Base-by-base conservation (phyloP, 495 filamentous ascomycete species). In the Neurospora sp. region DNA sequence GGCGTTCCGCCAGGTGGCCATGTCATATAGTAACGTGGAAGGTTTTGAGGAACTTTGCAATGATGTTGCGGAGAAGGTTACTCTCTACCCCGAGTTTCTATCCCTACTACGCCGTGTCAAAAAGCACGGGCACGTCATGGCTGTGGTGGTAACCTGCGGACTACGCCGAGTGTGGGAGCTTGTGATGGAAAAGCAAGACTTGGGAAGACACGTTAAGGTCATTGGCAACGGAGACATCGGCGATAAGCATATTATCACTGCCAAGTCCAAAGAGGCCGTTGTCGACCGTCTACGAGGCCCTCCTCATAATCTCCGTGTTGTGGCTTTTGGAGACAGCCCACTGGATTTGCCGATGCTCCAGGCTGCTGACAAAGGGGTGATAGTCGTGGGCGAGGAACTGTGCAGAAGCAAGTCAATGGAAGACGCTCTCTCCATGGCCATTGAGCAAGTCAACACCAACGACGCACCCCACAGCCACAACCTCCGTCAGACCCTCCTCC, bases 311-410 rank as follows among this genome's bases (percentile, higher is more conserved):
- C 47, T 83, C 37, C 80, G 84, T 65, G 85, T 90, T 31, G 88
- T 84, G 78, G 90, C 88, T 0, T 89, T 92, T 75, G 89, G 90
- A 71, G 89, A 91, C 74, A 89, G 89, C 76, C 83, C 83, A 1
- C 71, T 90, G 39, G 90, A 92, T 77, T 38, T 92, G 35, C 77
- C 80, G 18, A 92, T 92, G 90, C 70, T 91, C 31, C 70, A 38
- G 5, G 75, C 80, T 65, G 88, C 89, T 39, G 76, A 91, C 76
- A 72, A 86, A 72, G 87, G 89, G 37, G 75, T 90, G 40, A 81
- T 92, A 18, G 85, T 92, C 2, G 87, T 89, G 31, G 88, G 89
- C 31, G 77, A 86, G 7, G 78, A 86, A 75, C 20, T 76, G 0
- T 74, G 70, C 2, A 83, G 89, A 71, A 91, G 89, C 79, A 85